These are phyloP conservation scores for Aspergillus sp. DNA, from an alignment of 2,329 filamentous ascomycete species.

Conservation along the genomic window DNA sequence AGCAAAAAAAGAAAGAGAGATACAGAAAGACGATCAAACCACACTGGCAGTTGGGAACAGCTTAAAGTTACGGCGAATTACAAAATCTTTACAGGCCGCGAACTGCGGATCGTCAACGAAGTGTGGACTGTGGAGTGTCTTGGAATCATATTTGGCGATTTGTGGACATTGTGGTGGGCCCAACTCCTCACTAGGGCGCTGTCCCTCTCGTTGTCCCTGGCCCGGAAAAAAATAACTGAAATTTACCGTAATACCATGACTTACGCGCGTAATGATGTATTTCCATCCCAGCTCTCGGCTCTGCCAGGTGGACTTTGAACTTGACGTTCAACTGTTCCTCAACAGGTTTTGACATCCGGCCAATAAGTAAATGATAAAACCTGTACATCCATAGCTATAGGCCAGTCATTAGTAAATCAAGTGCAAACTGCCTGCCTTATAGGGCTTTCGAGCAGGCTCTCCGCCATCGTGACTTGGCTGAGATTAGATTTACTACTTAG, in stretches of 20 bases:
- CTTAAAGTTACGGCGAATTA: constrained; percentile 33
- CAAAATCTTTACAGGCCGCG: constrained; percentile 29
- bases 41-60: constrained; percentile 10
- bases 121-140: constrained; percentile 28
- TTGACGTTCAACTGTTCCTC: no score
- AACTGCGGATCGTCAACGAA: constrained; percentile 31
- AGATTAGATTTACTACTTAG: neutral
- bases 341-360: no score
- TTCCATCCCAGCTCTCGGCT: neutral
- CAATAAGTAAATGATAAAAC: neutral
- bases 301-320: no score
- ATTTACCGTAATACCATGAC: neutral
- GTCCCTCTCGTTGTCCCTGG: constrained; percentile 20
- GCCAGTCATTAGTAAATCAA: neutral
- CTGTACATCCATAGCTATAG: neutral
- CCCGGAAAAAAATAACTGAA: constrained; percentile 2
- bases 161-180: constrained; percentile 24
- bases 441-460: neutral
- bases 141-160: constrained; percentile 26
- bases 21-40: constrained; percentile 23
- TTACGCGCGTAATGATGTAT: neutral
- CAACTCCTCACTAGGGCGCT: constrained; percentile 23
- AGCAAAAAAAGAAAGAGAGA: constrained; percentile 14
- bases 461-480: neutral
- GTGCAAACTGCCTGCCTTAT: neutral